phyloP scores from a whole-genome alignment of 148 eudicot species.

The Heliamphora exappendiculata region DNA sequence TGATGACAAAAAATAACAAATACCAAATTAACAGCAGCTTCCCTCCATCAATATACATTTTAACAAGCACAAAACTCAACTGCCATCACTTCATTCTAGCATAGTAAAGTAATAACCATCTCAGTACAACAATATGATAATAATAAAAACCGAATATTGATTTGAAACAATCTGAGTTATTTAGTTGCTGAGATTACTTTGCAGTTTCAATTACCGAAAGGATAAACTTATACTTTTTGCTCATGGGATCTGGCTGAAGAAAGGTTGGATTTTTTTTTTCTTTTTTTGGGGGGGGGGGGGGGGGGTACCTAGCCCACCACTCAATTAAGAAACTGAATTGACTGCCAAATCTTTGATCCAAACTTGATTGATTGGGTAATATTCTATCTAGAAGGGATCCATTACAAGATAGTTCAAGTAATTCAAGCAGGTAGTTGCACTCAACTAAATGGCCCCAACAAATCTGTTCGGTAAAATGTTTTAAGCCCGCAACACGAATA shows the following conservation, averaged over 20 bases:
- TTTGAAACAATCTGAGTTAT: neutral
- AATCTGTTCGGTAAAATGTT: too few relatives aligned
- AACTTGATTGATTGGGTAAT: neutral
- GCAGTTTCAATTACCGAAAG: too few relatives aligned
- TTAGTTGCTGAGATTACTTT: too few relatives aligned
- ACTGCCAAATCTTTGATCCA: neutral
- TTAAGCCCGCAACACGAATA: neutral
- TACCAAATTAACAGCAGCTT: conserved; percentile 5
- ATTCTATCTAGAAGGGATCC: neutral
- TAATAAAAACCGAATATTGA: neutral
- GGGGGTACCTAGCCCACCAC: neutral
- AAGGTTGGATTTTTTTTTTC: neutral
- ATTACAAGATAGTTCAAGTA: neutral
- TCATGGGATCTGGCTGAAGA: neutral
- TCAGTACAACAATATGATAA: too few relatives aligned
- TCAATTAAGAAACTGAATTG: neutral
- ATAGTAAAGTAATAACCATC: neutral
- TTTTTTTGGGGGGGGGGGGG: neutral
- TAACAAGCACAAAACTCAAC: neutral
- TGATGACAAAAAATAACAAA: conserved; percentile 8
- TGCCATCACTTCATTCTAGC: neutral
- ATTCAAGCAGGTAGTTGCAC: neutral
- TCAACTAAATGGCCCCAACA: neutral
- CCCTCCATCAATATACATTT: neutral
- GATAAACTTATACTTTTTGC: neutral